phyloP scores from a whole-genome alignment of 2,329 filamentous ascomycete genomes.

The Dothideomycetes sp. region DNA sequence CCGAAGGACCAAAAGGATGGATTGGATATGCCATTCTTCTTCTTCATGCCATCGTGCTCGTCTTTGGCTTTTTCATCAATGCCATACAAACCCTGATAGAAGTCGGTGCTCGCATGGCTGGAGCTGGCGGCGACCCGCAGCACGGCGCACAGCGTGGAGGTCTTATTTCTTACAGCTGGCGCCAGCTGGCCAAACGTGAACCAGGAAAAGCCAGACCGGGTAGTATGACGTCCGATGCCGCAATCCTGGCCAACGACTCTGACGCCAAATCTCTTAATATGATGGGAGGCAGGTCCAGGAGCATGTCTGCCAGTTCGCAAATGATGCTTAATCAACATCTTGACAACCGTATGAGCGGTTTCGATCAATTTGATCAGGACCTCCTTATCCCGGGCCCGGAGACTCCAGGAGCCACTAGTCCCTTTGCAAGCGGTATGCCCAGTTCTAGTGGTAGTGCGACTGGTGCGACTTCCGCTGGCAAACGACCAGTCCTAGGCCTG shows the following conservation, averaged over 20 bases:
- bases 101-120: slow-evolving; percentile 69
- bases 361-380: slow-evolving; percentile 43
- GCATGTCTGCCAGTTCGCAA: slow-evolving; percentile 51
- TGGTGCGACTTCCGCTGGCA: slow-evolving; percentile 26
- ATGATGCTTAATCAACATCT: slow-evolving; percentile 45
- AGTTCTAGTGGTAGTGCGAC: slow-evolving; percentile 33
- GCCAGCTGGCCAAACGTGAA: slow-evolving; percentile 67
- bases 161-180: slow-evolving; percentile 61
- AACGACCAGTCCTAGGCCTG: slow-evolving; percentile 36
- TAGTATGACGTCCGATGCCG: slow-evolving; percentile 72
- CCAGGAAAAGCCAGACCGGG: slow-evolving; percentile 42
- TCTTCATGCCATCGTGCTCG: slow-evolving; percentile 71
- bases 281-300: slow-evolving; percentile 43
- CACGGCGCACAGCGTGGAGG: slow-evolving; percentile 54
- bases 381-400: slow-evolving; percentile 42
- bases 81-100: slow-evolving; percentile 84
- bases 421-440: slow-evolving; percentile 55
- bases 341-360: slow-evolving; percentile 28
- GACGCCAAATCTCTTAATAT: slow-evolving; percentile 50
- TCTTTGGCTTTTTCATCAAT: slow-evolving; percentile 90
- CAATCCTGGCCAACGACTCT: slow-evolving; percentile 63
- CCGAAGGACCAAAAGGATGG: slow-evolving; percentile 78
- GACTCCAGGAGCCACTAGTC: slow-evolving; percentile 62
- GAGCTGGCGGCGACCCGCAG: slow-evolving; percentile 61
- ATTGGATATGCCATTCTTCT: slow-evolving; percentile 85